Evolutionary conservation across 805 yeast genomes (phyloP).

Genomic region (Yarrowia porcina): DNA sequence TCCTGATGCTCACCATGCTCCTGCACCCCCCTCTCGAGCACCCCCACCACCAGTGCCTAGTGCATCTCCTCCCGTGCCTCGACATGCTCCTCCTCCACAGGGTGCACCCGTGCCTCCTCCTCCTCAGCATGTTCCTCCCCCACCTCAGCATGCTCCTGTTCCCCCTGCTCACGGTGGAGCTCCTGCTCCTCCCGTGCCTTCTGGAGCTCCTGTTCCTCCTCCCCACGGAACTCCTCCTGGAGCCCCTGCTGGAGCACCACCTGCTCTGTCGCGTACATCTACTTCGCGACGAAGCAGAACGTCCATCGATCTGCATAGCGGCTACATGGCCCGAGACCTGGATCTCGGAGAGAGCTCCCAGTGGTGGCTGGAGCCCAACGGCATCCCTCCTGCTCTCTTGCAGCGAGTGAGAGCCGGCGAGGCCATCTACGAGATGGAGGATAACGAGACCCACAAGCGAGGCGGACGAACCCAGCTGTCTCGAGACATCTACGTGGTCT

Average conservation of each 20-base stretch:
- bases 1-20: conserved; percentile 29
- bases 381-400: conserved; percentile 52
- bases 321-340: conserved; percentile 36
- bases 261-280: conserved; percentile 17
- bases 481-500: conserved; percentile 68
- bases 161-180: conserved; percentile 29
- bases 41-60: conserved; percentile 27
- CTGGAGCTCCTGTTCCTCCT: conserved; percentile 29
- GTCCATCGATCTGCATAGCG: background rate
- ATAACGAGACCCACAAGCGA: conserved; percentile 53
- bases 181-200: conserved; percentile 30
- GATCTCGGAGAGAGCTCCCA: conserved; percentile 40
- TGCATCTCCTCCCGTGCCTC: conserved; percentile 5
- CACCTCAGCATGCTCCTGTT: conserved; percentile 31
- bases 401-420: conserved; percentile 46
- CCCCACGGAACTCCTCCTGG: conserved; percentile 35
- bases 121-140: conserved; percentile 30
- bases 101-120: conserved; percentile 28
- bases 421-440: conserved; percentile 63
- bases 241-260: conserved; percentile 28
- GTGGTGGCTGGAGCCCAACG: conserved; percentile 67
- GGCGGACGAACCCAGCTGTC: conserved; percentile 49
- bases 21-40: conserved; percentile 24
- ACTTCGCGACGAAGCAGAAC: conserved; percentile 11
- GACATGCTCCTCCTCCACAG: conserved; percentile 12